Conservation (phyloP, 768 basidiomycete species). For the Tulasnella sp. region DNA sequence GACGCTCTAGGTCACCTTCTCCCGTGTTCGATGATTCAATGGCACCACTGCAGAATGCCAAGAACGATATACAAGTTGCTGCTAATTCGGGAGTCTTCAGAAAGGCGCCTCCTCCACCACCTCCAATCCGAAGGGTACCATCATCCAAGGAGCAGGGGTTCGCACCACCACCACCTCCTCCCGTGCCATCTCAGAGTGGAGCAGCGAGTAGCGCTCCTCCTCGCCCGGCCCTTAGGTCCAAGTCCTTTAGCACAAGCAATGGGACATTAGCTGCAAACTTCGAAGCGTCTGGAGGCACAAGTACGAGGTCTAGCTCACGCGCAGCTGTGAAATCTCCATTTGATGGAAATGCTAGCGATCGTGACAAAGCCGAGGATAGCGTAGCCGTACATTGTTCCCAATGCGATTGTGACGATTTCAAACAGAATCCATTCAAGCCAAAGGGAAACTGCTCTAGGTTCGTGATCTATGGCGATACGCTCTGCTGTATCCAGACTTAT, state of each 20-base stretch:
- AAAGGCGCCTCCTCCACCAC: constrained; percentile 48
- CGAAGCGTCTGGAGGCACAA: constrained; percentile 18
- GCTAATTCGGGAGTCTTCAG: constrained; percentile 17
- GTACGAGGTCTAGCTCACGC: constrained; percentile 20
- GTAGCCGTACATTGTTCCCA: constrained; percentile 18
- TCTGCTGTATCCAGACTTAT: no score
- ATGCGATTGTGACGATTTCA: constrained; percentile 40
- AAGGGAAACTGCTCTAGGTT: constrained; percentile 54
- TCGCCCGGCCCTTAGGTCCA: constrained; percentile 11
- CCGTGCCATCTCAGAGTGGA: constrained; percentile 19
- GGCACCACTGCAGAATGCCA: constrained; percentile 7
- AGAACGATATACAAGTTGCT: no score
- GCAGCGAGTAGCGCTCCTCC: constrained; percentile 20
- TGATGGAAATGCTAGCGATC: constrained; percentile 30
- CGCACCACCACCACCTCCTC: constrained; percentile 32
- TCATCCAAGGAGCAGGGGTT: constrained; percentile 33
- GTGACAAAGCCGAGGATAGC: constrained; percentile 41
- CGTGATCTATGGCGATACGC: no score
- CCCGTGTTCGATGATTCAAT: not conserved
- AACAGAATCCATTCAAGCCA: constrained; percentile 54
- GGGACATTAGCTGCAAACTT: no score
- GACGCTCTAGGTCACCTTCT: constrained; percentile 1
- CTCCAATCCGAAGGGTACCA: constrained; percentile 33
- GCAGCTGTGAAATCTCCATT: constrained; percentile 23
- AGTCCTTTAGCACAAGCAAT: constrained; percentile 19